These are phyloP conservation scores for Xylariaceae sp. DNA, from an alignment of 2,329 filamentous ascomycete species.

Conservation along the genomic window DNA sequence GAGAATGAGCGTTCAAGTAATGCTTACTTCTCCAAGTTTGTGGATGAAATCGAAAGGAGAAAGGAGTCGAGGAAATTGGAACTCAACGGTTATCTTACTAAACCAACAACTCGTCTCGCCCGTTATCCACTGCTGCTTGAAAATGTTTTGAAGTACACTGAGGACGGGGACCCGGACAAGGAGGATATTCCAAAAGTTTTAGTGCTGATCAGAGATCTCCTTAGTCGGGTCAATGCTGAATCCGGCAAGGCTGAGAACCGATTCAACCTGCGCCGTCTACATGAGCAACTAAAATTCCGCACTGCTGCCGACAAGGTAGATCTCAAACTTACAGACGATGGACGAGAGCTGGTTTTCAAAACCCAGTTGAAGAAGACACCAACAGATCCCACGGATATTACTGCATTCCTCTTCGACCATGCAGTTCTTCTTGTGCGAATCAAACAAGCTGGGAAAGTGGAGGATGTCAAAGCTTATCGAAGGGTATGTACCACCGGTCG, in stretches of 20 bases:
- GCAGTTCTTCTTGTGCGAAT: slow-evolving; percentile 86
- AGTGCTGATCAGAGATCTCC: slow-evolving; percentile 77
- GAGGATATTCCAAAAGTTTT: slow-evolving; percentile 90
- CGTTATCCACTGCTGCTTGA: slow-evolving; percentile 90
- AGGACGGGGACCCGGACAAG: slow-evolving; percentile 83
- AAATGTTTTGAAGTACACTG: slow-evolving; percentile 86
- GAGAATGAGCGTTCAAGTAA: slow-evolving; percentile 92
- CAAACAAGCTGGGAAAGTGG: slow-evolving; percentile 87
- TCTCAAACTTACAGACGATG: slow-evolving; percentile 88
- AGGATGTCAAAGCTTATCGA: slow-evolving; percentile 92
- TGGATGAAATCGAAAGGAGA: slow-evolving; percentile 91
- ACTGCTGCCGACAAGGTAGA: slow-evolving; percentile 81
- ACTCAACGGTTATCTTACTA: slow-evolving; percentile 94
- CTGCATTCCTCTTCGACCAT: slow-evolving; percentile 94
- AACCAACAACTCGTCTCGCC: slow-evolving; percentile 91
- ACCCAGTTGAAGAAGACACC: slow-evolving; percentile 89
- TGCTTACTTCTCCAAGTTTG: slow-evolving; percentile 79
- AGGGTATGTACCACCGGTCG: slow-evolving; percentile 45
- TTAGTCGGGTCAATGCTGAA: slow-evolving; percentile 87
- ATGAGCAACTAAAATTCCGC: slow-evolving; percentile 86
- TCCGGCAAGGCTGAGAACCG: slow-evolving; percentile 97
- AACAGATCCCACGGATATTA: slow-evolving; percentile 84
- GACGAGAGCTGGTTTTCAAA: slow-evolving; percentile 90
- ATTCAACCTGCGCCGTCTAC: slow-evolving; percentile 89
- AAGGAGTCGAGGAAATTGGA: slow-evolving; percentile 97